Evolutionary conservation across 306 rosid genomes (phyloP).

Genomic region (Morella rubra): DNA sequence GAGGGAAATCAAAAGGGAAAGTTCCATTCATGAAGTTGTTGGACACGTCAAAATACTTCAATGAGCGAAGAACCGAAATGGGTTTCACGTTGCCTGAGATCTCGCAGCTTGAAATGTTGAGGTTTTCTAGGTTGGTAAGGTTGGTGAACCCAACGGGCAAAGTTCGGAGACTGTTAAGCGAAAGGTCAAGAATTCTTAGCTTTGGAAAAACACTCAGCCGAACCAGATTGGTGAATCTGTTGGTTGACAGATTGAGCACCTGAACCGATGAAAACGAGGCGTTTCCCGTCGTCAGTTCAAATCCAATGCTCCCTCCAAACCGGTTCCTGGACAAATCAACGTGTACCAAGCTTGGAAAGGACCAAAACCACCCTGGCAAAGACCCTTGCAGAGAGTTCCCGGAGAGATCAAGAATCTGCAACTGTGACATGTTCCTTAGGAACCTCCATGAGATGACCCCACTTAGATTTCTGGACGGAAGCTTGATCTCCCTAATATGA

Average conservation of each 20-base stretch:
- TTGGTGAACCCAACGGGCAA: slow-evolving; percentile 60
- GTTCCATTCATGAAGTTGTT: slow-evolving; percentile 61
- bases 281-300: slow-evolving; percentile 28
- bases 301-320: slow-evolving; percentile 67
- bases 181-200: slow-evolving; percentile 62
- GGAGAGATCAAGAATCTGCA: slow-evolving; percentile 66
- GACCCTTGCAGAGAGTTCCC: slow-evolving; percentile 59
- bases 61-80: slow-evolving; percentile 46
- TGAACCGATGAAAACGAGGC: slow-evolving; percentile 47
- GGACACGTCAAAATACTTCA: slow-evolving; percentile 64
- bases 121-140: slow-evolving; percentile 42
- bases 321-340: slow-evolving; percentile 61
- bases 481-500: slow-evolving; percentile 38
- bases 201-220: slow-evolving; percentile 53
- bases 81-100: slow-evolving; percentile 58
- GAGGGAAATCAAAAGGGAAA: slow-evolving; percentile 85
- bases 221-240: slow-evolving; percentile 67
- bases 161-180: slow-evolving; percentile 43
- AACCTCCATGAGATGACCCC: slow-evolving; percentile 72
- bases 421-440: slow-evolving; percentile 51
- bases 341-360: slow-evolving; percentile 30
- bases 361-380: slow-evolving; percentile 73
- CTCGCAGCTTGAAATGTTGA: slow-evolving; percentile 65
- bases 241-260: slow-evolving; percentile 65
- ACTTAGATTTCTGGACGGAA: slow-evolving; percentile 53